These are phyloP conservation scores for Aphanomyces stellatus DNA, from an alignment of 352 stramenopile species.

Conservation along the genomic window DNA sequence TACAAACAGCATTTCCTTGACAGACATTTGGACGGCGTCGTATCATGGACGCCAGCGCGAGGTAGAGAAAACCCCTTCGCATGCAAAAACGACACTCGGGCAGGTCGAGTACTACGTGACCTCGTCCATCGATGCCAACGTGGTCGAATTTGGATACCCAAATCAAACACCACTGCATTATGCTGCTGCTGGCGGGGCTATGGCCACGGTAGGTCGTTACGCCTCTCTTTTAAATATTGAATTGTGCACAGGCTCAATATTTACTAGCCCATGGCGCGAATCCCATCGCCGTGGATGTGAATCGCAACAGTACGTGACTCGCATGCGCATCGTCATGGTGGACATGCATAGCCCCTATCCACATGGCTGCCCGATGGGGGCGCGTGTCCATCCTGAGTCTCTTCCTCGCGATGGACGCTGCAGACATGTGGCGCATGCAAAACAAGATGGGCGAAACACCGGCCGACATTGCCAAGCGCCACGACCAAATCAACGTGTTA, in stretches of 20 bases:
- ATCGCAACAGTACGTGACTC: slow-evolving; percentile 2
- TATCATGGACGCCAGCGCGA: background rate
- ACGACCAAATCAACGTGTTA: background rate
- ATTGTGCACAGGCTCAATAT: background rate
- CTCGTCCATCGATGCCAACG: background rate
- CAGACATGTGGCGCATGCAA: background rate
- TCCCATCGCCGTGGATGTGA: background rate
- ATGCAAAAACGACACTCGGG: too few relatives aligned
- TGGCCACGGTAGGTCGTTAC: background rate
- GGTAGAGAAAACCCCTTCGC: background rate
- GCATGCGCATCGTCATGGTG: background rate
- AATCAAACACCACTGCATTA: slow-evolving; percentile 15
- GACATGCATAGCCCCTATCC: background rate
- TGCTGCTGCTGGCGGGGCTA: background rate
- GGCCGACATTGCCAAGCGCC: background rate
- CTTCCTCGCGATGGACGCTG: background rate
- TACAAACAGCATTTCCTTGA: background rate
- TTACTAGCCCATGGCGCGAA: background rate
- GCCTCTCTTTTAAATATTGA: background rate
- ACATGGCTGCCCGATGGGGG: slow-evolving; percentile 3
- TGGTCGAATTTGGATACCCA: slow-evolving; percentile 6
- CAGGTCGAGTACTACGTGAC: slow-evolving; percentile 5
- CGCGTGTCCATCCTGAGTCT: background rate
- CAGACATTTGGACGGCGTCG: slow-evolving; percentile 3
- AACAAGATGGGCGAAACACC: background rate